These are phyloP conservation scores for Sporisorium iseilematis-ciliati DNA, from an alignment of 1,284 basidiomycete genomes.

Conservation along the genomic window DNA sequence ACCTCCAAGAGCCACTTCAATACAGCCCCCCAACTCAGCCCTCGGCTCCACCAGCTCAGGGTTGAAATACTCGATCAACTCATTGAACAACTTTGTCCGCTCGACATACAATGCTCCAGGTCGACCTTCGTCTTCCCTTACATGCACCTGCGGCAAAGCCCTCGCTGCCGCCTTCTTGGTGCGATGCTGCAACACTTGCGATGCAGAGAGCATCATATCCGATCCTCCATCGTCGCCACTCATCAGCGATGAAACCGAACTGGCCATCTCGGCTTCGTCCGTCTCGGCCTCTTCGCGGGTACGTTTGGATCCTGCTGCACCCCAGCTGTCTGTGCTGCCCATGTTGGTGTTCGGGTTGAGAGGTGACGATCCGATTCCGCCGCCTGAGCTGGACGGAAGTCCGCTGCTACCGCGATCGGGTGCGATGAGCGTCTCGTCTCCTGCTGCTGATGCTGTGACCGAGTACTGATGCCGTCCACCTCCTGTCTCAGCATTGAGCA, in stretches of 20 bases:
- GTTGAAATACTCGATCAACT: conserved; percentile 65
- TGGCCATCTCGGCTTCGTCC: conserved; percentile 46
- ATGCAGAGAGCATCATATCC: conserved; percentile 50
- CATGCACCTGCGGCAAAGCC: conserved; percentile 16
- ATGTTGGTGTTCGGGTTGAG: conserved; percentile 23
- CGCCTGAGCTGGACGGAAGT: neutral
- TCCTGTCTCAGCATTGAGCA: conserved; percentile 49
- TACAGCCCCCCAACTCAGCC: conserved; percentile 61
- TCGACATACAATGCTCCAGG: conserved; percentile 47
- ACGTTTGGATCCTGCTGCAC: conserved; percentile 34
- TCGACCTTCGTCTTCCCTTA: conserved; percentile 36
- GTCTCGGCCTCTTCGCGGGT: conserved; percentile 40
- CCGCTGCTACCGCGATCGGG: neutral
- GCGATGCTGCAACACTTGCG: conserved; percentile 37
- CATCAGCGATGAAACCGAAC: conserved; percentile 44
- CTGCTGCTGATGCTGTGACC: conserved; percentile 4
- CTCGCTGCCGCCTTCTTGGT: conserved; percentile 18
- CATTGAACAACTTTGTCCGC: conserved; percentile 61
- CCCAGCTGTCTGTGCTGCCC: conserved; percentile 13
- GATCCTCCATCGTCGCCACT: conserved; percentile 37
- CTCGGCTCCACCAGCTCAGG: conserved; percentile 61
- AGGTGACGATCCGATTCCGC: conserved; percentile 33
- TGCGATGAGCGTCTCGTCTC: conserved; percentile 14
- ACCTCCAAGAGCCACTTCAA: conserved; percentile 46
- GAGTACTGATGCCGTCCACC: neutral